phyloP scores from a whole-genome alignment of 2,329 filamentous ascomycete genomes.

The Byssoonygena ceratinophila region DNA sequence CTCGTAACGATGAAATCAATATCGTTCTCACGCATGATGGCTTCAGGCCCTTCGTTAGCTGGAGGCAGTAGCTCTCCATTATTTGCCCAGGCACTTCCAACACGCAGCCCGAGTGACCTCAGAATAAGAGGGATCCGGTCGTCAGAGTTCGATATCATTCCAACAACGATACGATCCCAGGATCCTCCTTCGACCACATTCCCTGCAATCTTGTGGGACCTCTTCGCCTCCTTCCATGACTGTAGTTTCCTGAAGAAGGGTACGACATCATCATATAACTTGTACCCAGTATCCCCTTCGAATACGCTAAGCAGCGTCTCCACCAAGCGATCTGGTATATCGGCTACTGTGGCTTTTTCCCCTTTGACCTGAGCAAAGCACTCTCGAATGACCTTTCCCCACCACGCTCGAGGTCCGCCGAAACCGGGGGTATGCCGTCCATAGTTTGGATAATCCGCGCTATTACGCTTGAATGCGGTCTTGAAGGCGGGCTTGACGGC shows the following conservation, averaged over 20 bases:
- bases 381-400: constrained; percentile 33
- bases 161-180: constrained; percentile 31
- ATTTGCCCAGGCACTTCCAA: constrained; percentile 29
- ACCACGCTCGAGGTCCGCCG: constrained; percentile 36
- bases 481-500: constrained; percentile 21
- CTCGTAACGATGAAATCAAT: constrained; percentile 39
- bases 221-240: constrained; percentile 17
- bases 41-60: constrained; percentile 13
- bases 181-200: constrained; percentile 4
- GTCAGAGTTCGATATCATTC: constrained; percentile 40
- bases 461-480: constrained; percentile 30
- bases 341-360: neutral
- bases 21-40: constrained; percentile 25
- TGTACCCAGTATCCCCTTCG: constrained; percentile 32
- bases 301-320: constrained; percentile 31
- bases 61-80: constrained; percentile 18
- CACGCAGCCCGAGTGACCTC: constrained; percentile 29
- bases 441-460: constrained; percentile 33
- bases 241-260: constrained; percentile 29
- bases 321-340: constrained; percentile 29
- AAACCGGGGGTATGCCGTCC: constrained; percentile 31
- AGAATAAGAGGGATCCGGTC: constrained; percentile 35
- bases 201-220: neutral
- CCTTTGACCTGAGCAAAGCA: constrained; percentile 24
- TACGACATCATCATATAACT: constrained; percentile 32